Evolutionary conservation across 805 yeast genomes (phyloP).

Genomic region (Starmerella vitae): DNA sequence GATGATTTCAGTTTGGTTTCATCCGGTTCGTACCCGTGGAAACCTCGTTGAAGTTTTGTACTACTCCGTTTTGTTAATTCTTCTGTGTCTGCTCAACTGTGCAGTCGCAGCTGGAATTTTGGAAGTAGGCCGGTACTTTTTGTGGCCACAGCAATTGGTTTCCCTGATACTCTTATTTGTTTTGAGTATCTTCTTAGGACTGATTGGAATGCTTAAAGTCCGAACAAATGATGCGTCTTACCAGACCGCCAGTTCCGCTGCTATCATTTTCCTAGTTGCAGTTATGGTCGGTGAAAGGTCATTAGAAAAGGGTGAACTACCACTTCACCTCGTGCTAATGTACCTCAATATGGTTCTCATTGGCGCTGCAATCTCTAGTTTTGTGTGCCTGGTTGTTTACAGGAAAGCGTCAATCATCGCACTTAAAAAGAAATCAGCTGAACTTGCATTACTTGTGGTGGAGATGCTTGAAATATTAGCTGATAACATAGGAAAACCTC

Average conservation of each 20-base stretch:
- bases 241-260: constrained; percentile 68
- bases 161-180: constrained; percentile 38
- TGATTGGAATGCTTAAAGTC: constrained; percentile 57
- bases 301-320: constrained; percentile 43
- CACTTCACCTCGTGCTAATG: constrained; percentile 40
- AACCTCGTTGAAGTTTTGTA: constrained; percentile 62
- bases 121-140: constrained; percentile 22
- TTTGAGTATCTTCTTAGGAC: constrained; percentile 46
- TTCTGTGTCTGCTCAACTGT: constrained; percentile 33
- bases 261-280: constrained; percentile 56
- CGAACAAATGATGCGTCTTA: constrained; percentile 52
- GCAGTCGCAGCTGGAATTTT: constrained; percentile 33
- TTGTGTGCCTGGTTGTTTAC: constrained; percentile 49
- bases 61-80: constrained; percentile 51
- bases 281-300: constrained; percentile 65
- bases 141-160: constrained; percentile 38
- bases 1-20: constrained; percentile 73
- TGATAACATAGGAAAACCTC: constrained; percentile 37
- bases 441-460: constrained; percentile 34
- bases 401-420: constrained; percentile 28
- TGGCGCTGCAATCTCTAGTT: constrained; percentile 49
- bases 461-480: constrained; percentile 38
- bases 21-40: constrained; percentile 66
- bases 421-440: constrained; percentile 27
- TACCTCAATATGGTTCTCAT: constrained; percentile 43